These are phyloP conservation scores for Paecilomyces dactylethromorphus DNA, from an alignment of 2,329 filamentous ascomycete species.

Conservation along the genomic window DNA sequence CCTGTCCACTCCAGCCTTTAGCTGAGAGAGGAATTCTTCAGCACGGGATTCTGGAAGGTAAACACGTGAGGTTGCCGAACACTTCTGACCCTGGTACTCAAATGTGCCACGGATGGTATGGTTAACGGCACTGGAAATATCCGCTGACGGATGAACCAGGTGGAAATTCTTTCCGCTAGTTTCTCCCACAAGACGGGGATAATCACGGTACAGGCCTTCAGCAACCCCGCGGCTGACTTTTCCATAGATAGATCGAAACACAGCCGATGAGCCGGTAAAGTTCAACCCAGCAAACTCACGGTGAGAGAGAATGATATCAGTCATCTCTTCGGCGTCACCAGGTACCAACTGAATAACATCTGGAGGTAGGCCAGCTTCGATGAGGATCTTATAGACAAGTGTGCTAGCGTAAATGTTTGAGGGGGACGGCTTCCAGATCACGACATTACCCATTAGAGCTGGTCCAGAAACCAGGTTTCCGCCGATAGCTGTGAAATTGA, in stretches of 20 bases:
- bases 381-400: slow-evolving; percentile 82
- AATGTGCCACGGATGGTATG: slow-evolving; percentile 83
- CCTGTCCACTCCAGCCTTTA: slow-evolving; percentile 62
- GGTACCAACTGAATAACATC: slow-evolving; percentile 92
- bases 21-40: slow-evolving; percentile 61
- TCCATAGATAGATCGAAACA: slow-evolving; percentile 84
- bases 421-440: slow-evolving; percentile 92
- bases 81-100: slow-evolving; percentile 89
- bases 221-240: slow-evolving; percentile 76
- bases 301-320: slow-evolving; percentile 67
- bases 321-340: slow-evolving; percentile 77
- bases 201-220: slow-evolving; percentile 73
- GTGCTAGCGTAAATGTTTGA: slow-evolving; percentile 79
- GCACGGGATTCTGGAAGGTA: slow-evolving; percentile 73
- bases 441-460: slow-evolving; percentile 86
- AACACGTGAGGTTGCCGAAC: slow-evolving; percentile 72
- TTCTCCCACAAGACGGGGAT: slow-evolving; percentile 84
- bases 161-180: slow-evolving; percentile 95
- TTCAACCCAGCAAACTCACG: slow-evolving; percentile 82
- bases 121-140: slow-evolving; percentile 69
- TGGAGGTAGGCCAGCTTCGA: slow-evolving; percentile 80
- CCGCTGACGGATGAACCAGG: slow-evolving; percentile 68
- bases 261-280: slow-evolving; percentile 87
- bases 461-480: slow-evolving; percentile 78
- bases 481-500: slow-evolving; percentile 94